Base-by-base conservation (phyloP, 495 filamentous ascomycete genomes). In the Oidiodendron maius region DNA sequence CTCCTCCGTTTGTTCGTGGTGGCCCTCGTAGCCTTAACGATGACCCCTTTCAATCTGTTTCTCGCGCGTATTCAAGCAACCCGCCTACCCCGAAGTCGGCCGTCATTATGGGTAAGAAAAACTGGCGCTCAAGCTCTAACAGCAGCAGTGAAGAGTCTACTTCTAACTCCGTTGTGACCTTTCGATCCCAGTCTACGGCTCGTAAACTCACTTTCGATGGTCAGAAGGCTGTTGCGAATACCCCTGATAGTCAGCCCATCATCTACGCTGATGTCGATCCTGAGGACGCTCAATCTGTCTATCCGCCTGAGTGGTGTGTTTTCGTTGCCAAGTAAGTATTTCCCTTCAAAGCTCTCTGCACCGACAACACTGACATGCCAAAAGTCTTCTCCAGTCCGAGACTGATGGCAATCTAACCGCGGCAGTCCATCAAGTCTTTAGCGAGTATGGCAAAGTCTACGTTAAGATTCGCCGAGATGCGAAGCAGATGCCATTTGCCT, bases 261-360 rank as follows among this genome's bases (percentile, higher is more conserved):
- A 30, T 30, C 10, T 51, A 51, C 16, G 36, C 55, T 20, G 39
- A 46, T 25, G 48, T 66, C 42, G 59, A 61, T 6, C 58, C 63
- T 44, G 63, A 72, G n/a, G 79, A 81, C 48, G 72, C 77, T n/a
- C 81, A 83, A 52, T 64, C 63, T 4, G 59, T 76, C 39, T 78
- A 76, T 40, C 71, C 72, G 5, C 64, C 77, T 2, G 68, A 64
- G 24, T 71, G 74, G 48, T 82, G 81, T 52, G 68, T 83, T 13
- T 83, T 84, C 50, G 77, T 83, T 37, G 81, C 81, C 9, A 84
- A 84, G 80, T 82, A 68, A 65, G 75, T 71, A 16, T n/a, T n/a
- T n/a, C n/a, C n/a, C n/a, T n/a, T n/a, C n/a, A n/a, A n/a, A n/a
- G n/a, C n/a, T n/a, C n/a, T n/a, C n/a, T n/a, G n/a, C n/a, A n/a